Conservation (phyloP, 2,329 filamentous ascomycete genomes). For the Xylaria sp. region DNA sequence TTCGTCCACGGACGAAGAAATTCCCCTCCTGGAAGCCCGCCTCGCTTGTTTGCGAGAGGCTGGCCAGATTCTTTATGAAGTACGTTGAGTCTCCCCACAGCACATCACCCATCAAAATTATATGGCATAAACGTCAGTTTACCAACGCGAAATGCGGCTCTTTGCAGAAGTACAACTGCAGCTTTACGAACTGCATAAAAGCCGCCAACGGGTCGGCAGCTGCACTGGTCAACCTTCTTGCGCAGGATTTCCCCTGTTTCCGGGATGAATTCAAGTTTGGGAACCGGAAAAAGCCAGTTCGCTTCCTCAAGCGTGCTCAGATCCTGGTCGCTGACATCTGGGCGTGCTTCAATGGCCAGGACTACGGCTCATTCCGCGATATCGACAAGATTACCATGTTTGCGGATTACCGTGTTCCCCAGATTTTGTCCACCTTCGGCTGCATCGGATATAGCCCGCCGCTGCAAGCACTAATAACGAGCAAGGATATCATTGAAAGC, state of each 20-base stretch:
- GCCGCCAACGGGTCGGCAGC: constrained; percentile 76
- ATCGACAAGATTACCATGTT: constrained; percentile 98
- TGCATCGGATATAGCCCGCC: constrained; percentile 80
- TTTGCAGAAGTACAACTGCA: constrained; percentile 66
- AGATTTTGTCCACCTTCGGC: constrained; percentile 79
- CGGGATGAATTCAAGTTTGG: constrained; percentile 74
- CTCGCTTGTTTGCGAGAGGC: constrained; percentile 77
- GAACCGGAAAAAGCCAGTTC: constrained; percentile 61
- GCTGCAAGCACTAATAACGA: constrained; percentile 64
- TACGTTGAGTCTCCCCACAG: constrained; percentile 36
- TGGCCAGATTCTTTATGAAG: constrained; percentile 71
- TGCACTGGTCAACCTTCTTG: constrained; percentile 77
- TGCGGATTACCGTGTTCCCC: constrained; percentile 93
- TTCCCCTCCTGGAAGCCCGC: constrained; percentile 75
- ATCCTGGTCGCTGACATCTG: constrained; percentile 94
- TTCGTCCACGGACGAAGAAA: constrained; percentile 78
- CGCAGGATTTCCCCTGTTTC: constrained; percentile 78
- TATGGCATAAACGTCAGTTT: constrained; percentile 6
- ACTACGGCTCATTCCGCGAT: constrained; percentile 76
- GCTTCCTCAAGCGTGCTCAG: constrained; percentile 88
- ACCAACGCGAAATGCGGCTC: constrained; percentile 20
- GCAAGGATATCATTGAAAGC: constrained; percentile 59
- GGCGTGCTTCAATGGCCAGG: constrained; percentile 84
- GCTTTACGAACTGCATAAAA: constrained; percentile 66
- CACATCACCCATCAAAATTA: constrained; percentile 13